Conservation (phyloP, 257 asterid species). For the Striga asiatica region DNA sequence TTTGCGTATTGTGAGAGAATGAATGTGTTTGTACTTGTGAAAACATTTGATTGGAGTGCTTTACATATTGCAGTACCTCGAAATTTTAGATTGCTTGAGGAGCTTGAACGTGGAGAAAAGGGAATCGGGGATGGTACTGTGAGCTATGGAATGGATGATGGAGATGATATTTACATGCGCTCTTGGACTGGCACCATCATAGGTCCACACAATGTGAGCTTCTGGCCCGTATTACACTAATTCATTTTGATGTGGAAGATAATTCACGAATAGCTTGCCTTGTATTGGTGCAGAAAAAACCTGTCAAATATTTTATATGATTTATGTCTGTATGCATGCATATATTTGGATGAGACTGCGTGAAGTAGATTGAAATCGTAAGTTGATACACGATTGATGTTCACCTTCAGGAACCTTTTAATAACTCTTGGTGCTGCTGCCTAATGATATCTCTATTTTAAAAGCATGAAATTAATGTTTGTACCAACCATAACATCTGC, state of each 20-base stretch:
- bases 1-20: not conserved
- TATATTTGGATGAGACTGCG: not conserved
- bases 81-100: slow-evolving; percentile 49
- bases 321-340: not conserved
- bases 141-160: slow-evolving; percentile 55
- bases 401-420: not conserved
- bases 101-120: slow-evolving; percentile 53
- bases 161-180: slow-evolving; percentile 48
- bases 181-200: slow-evolving; percentile 69
- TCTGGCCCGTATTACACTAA: not conserved
- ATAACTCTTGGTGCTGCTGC: not conserved
- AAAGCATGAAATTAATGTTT: not conserved
- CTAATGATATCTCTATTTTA: not conserved
- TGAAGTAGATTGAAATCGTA: not conserved
- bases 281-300: too few species aligned
- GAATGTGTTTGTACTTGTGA: too few species aligned
- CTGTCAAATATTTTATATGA: too few species aligned
- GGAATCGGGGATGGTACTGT: slow-evolving; percentile 55
- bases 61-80: slow-evolving; percentile 38
- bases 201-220: slow-evolving; percentile 71
- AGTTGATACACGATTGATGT: not conserved
- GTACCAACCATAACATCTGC: not conserved
- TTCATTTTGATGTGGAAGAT: not conserved
- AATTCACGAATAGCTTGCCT: too few species aligned
- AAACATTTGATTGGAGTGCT: slow-evolving; percentile 9